Percentiles rank a stretch among this genome's conserved stretches.
phyloP scores from a whole-genome alignment of 768 basidiomycete species.

The Mycena vitilis region DNA sequence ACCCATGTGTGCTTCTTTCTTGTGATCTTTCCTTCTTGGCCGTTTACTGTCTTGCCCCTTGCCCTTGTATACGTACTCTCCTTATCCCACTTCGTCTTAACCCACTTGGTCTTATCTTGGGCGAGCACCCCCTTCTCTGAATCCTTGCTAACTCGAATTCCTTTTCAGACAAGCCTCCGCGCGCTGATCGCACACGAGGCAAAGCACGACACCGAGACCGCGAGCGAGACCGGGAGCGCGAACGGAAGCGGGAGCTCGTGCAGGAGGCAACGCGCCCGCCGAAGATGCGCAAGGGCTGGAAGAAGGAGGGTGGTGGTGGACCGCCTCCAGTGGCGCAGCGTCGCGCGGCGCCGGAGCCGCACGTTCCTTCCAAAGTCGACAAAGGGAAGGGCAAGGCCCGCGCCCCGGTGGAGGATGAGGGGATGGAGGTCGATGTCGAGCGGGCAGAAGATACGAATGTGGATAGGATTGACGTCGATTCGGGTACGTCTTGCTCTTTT shows the following conservation, averaged over 20 bases:
- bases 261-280: conserved; percentile 4
- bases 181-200: neutral
- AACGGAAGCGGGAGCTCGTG: neutral
- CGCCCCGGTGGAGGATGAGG: conserved; percentile 12
- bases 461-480: neutral
- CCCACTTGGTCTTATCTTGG: too few relatives aligned
- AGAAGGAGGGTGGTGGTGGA: neutral
- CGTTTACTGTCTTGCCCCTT: neutral
- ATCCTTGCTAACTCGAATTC: neutral
- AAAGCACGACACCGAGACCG: conserved; percentile 21
- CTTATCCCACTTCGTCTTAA: too few relatives aligned
- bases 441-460: neutral
- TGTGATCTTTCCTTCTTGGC: neutral
- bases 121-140: too few relatives aligned
- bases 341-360: neutral
- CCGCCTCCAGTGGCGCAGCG: neutral
- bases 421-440: conserved; percentile 31
- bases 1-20: neutral
- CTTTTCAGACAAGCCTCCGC: neutral
- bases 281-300: conserved; percentile 33
- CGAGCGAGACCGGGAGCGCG: neutral
- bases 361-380: neutral
- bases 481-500: neutral
- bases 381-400: conserved; percentile 37
- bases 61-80: too few relatives aligned